These are phyloP conservation scores for Colletotrichum siamense DNA, from an alignment of 2,329 filamentous ascomycete genomes.

Conservation along the genomic window DNA sequence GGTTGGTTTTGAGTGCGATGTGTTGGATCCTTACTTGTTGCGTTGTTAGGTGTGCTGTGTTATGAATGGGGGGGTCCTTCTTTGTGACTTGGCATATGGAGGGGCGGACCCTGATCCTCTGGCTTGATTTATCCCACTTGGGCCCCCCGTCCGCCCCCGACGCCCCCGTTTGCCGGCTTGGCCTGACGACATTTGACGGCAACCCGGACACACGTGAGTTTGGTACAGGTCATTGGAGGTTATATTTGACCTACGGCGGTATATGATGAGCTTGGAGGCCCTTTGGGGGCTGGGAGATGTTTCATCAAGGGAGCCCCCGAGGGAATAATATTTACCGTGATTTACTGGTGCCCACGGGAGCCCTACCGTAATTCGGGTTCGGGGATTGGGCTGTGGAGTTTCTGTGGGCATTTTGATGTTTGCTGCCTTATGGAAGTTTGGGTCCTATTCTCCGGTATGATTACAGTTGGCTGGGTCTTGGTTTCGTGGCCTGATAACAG, in stretches of 20 bases:
- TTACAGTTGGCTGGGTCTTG: background rate
- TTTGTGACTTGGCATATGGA: background rate
- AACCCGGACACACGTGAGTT: background rate
- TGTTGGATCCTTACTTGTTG: background rate
- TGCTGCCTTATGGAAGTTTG: background rate
- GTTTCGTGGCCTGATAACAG: background rate
- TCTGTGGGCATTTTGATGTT: background rate
- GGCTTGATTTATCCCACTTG: background rate
- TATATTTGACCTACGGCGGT: background rate
- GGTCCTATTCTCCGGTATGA: background rate
- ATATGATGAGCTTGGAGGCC: background rate
- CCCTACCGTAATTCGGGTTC: background rate
- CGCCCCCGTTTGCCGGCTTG: background rate
- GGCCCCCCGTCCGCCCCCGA: background rate
- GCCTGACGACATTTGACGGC: background rate
- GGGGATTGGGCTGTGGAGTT: background rate
- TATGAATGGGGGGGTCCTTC: background rate
- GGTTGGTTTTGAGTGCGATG: background rate
- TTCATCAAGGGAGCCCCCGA: background rate
- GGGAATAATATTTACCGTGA: background rate
- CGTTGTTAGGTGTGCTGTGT: background rate
- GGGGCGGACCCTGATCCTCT: constrained; percentile 4
- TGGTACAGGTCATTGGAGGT: background rate
- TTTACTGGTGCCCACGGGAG: background rate
- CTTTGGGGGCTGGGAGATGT: background rate